Conservation (phyloP, 1,284 basidiomycete genomes). For the Naganishia sp. region DNA sequence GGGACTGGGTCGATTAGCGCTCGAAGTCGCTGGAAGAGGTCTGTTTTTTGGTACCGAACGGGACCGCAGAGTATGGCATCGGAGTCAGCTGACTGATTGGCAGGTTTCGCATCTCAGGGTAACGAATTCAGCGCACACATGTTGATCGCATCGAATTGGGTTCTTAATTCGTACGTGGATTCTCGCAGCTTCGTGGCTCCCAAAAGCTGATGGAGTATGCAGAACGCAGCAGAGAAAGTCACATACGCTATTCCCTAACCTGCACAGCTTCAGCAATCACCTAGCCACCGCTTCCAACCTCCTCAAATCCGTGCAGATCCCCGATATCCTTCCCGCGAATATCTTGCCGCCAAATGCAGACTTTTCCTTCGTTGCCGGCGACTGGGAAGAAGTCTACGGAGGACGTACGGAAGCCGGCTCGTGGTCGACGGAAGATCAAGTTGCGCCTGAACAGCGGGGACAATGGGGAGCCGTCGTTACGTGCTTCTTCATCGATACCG, state of each 20-base stretch:
- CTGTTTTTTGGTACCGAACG: conserved; percentile 29
- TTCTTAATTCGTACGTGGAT: conserved; percentile 67
- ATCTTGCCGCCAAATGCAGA: conserved; percentile 63
- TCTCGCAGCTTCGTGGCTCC: conserved; percentile 1
- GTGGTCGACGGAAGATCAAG: background rate
- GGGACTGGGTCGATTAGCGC: conserved; percentile 80
- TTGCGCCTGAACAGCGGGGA: conserved; percentile 60
- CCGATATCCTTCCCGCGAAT: conserved; percentile 77
- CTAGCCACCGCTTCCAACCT: conserved; percentile 63
- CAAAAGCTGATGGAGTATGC: conserved; percentile 23
- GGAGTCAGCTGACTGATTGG: conserved; percentile 7
- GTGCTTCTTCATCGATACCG: conserved; percentile 97
- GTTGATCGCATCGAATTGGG: conserved; percentile 79
- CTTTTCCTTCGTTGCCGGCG: conserved; percentile 85
- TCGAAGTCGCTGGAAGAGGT: conserved; percentile 81
- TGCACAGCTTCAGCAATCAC: conserved; percentile 85
- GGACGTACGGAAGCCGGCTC: conserved; percentile 56
- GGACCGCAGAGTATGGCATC: background rate
- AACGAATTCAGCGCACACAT: conserved; percentile 95
- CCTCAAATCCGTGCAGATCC: conserved; percentile 69
- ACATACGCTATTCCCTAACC: conserved; percentile 79
- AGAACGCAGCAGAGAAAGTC: conserved; percentile 69
- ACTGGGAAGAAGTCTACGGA: conserved; percentile 91
- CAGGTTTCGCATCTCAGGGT: conserved; percentile 82
- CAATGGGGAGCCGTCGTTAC: conserved; percentile 88